A percentile compares a stretch with the other conserved stretches of the same genome.
Evolutionary conservation across 2,329 filamentous ascomycete species (phyloP).

Genomic region (Aureobasidium subglaciale): DNA sequence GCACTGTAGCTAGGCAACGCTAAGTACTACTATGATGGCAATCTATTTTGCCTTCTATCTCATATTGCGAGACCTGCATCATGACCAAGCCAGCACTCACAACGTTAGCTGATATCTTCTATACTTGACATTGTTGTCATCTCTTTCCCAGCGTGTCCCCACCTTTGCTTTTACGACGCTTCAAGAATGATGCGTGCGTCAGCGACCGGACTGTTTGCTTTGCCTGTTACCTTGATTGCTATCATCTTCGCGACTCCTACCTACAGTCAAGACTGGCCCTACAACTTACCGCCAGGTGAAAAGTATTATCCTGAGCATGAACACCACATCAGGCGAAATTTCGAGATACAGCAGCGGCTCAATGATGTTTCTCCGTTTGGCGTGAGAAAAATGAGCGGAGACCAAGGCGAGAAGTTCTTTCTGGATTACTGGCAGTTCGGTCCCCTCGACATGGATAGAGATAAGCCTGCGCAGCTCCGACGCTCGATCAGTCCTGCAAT

Average conservation of each 20-base stretch:
- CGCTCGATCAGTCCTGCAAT: slow-evolving; percentile 9
- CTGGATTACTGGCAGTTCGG: slow-evolving; percentile 53
- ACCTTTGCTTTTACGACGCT: not conserved
- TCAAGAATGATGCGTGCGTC: not conserved
- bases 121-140: not conserved
- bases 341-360: slow-evolving; percentile 34
- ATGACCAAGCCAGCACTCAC: not conserved
- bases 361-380: slow-evolving; percentile 45
- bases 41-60: slow-evolving; percentile 5
- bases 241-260: slow-evolving; percentile 13
- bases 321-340: slow-evolving; percentile 33
- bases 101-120: not conserved
- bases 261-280: slow-evolving; percentile 36
- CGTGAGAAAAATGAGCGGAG: slow-evolving; percentile 64
- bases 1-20: slow-evolving; percentile 14
- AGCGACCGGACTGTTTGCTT: not conserved
- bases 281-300: slow-evolving; percentile 38
- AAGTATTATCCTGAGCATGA: slow-evolving; percentile 45
- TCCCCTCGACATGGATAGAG: not conserved
- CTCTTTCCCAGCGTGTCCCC: not conserved
- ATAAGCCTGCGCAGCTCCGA: not conserved
- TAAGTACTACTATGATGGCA: slow-evolving; percentile 8
- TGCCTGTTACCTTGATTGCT: not conserved
- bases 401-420: slow-evolving; percentile 67
- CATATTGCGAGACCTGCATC: not conserved